These are phyloP conservation scores for Yarrowia alimentaria DNA, from an alignment of 805 yeast genomes.

Conservation along the genomic window DNA sequence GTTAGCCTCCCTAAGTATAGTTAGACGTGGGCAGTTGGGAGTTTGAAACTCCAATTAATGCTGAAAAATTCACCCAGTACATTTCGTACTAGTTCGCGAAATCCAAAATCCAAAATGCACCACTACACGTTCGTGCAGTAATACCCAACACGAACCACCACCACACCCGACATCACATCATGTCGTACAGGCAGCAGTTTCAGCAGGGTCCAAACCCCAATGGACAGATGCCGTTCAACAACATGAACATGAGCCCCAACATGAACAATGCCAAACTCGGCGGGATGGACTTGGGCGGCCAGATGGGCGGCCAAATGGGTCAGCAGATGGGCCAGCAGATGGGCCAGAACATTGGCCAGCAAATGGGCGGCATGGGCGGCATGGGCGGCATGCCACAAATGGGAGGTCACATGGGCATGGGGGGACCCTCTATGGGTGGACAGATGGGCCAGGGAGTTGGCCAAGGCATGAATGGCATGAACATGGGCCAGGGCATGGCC, in stretches of 20 bases:
- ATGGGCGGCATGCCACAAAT: conserved; percentile 2
- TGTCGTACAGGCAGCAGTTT: conserved; percentile 26
- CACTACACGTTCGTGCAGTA: too few species aligned
- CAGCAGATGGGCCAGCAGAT: conserved; percentile 27
- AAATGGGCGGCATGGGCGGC: conserved; percentile 8
- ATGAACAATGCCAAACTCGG: conserved; percentile 23
- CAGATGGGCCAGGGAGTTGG: conserved; percentile 5
- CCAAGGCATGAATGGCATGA: conserved; percentile 30
- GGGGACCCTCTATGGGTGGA: conserved; percentile 4
- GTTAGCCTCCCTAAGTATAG: too few species aligned
- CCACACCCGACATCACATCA: conserved; percentile 1
- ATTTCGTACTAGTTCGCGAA: conserved; percentile 17
- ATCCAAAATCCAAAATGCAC: not conserved
- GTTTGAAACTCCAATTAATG: too few species aligned
- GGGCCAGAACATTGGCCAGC: conserved; percentile 5
- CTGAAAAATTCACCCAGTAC: conserved; percentile 2
- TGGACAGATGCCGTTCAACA: conserved; percentile 18
- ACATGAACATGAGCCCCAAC: conserved; percentile 22
- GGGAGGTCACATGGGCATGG: not conserved
- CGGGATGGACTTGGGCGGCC: conserved; percentile 20
- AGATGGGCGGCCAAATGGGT: conserved; percentile 1
- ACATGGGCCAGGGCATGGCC: conserved; percentile 23
- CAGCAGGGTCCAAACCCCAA: conserved; percentile 15
- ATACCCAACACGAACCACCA: too few species aligned
- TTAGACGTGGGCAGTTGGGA: too few species aligned